Conservation (phyloP, 2,329 filamentous ascomycete species). For the Macrophomina phaseolina region DNA sequence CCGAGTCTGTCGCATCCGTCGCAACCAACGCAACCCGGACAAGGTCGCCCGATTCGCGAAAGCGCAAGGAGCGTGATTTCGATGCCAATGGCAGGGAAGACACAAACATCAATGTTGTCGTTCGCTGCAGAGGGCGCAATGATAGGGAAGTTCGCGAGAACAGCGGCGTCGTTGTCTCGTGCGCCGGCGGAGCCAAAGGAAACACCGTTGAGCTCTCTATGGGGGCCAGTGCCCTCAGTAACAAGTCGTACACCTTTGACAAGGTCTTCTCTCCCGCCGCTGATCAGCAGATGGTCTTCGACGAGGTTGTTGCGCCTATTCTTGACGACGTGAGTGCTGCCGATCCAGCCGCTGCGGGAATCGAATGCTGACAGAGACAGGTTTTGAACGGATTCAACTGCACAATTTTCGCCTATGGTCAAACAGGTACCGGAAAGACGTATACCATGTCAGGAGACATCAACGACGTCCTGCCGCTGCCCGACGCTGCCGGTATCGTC, state of each 20-base stretch:
- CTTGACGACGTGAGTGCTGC: slow-evolving; percentile 75
- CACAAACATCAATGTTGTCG: slow-evolving; percentile 97
- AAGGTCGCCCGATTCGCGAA: slow-evolving; percentile 58
- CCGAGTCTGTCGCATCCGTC: slow-evolving; percentile 69
- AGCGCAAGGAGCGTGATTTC: slow-evolving; percentile 87
- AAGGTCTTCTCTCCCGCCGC: slow-evolving; percentile 95
- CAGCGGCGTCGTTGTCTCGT: slow-evolving; percentile 84
- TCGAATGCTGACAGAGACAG: slow-evolving; percentile 51
- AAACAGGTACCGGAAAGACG: slow-evolving; percentile 97
- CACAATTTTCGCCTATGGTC: slow-evolving; percentile 97
- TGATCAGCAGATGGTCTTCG: slow-evolving; percentile 91
- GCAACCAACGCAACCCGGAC: slow-evolving; percentile 46
- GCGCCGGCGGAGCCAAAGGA: slow-evolving; percentile 84
- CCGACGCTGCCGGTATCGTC: slow-evolving; percentile 93
- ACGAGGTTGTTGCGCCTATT: slow-evolving; percentile 93
- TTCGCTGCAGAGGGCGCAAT: slow-evolving; percentile 89
- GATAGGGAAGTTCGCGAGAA: slow-evolving; percentile 93
- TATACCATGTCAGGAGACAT: slow-evolving; percentile 99
- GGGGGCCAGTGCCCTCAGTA: slow-evolving; percentile 89
- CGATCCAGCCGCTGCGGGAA: background rate
- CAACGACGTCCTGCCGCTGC: slow-evolving; percentile 85
- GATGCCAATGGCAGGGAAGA: slow-evolving; percentile 73
- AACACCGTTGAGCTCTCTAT: slow-evolving; percentile 85
- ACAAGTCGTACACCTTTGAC: slow-evolving; percentile 97
- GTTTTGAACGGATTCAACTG: slow-evolving; percentile 96